Evolutionary conservation across 805 yeast genomes (phyloP).

Genomic region (Candida sakaeoensis): DNA sequence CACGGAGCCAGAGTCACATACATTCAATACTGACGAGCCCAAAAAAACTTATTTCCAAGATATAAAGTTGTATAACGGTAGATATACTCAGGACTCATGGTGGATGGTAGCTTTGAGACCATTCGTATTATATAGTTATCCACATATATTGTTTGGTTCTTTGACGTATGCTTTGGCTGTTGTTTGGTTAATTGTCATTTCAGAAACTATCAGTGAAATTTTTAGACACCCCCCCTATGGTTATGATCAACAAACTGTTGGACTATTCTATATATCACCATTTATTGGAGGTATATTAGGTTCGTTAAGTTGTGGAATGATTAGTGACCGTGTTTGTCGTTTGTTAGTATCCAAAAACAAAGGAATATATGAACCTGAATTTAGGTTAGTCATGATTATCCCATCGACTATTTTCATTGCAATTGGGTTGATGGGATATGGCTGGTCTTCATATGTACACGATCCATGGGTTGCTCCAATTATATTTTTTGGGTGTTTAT

Average conservation of each 20-base stretch:
- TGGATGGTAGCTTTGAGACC: conserved; percentile 57
- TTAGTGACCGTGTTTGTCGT: conserved; percentile 48
- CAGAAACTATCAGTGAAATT: conserved; percentile 52
- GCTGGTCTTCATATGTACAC: conserved; percentile 49
- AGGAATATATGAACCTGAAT: conserved; percentile 64
- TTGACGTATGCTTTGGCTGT: conserved; percentile 54
- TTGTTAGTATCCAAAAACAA: conserved; percentile 40
- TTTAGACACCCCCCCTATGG: conserved; percentile 44
- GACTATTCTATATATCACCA: conserved; percentile 52
- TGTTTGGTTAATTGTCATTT: conserved; percentile 60
- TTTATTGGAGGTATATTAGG: conserved; percentile 58
- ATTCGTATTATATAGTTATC: conserved; percentile 47
- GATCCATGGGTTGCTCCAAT: conserved; percentile 59
- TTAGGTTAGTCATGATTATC: conserved; percentile 49
- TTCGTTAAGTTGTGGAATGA: conserved; percentile 48
- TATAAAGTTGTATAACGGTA: conserved; percentile 44
- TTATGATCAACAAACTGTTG: conserved; percentile 44
- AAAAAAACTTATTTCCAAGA: conserved; percentile 8
- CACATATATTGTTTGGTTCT: conserved; percentile 49
- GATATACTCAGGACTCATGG: conserved; percentile 48
- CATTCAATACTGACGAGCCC: not conserved
- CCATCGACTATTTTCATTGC: conserved; percentile 44
- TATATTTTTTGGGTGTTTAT: conserved; percentile 50
- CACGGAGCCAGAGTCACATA: conserved; percentile 9
- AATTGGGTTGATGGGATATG: conserved; percentile 59